phyloP scores from a whole-genome alignment of 139 green algal species.

The Chlorella sp. region DNA sequence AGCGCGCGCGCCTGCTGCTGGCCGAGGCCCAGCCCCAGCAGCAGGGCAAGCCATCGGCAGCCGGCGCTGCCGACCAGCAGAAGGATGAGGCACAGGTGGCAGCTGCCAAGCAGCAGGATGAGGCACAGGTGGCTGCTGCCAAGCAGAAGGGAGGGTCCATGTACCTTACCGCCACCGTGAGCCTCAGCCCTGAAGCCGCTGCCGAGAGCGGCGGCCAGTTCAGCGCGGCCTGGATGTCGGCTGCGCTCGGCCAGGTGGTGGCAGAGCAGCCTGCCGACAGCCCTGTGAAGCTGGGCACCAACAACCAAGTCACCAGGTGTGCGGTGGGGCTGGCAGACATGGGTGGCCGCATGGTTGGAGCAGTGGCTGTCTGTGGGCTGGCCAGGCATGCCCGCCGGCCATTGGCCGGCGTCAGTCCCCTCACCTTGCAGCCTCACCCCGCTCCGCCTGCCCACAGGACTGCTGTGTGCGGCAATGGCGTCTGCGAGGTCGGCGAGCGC shows the following conservation, averaged over 20 bases:
- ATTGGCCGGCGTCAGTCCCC: not conserved
- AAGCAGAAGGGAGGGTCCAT: not conserved
- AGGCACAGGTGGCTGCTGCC: not conserved
- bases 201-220: not conserved
- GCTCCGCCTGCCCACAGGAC: not conserved
- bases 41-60: not conserved
- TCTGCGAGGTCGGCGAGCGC: slow-evolving; percentile 64
- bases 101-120: not conserved
- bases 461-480: slow-evolving; percentile 57
- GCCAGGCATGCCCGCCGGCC: not conserved
- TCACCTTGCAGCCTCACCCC: not conserved
- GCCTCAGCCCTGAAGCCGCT: not conserved
- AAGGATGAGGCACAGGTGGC: not conserved
- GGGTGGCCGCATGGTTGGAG: too few relatives aligned
- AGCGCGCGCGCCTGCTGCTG: not conserved
- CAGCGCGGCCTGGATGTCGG: slow-evolving; percentile 5
- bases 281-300: not conserved
- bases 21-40: not conserved
- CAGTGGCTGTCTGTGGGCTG: too few relatives aligned
- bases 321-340: not conserved
- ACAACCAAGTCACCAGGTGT: not conserved
- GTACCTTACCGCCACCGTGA: slow-evolving; percentile 4
- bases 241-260: not conserved
- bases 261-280: not conserved
- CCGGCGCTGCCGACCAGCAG: not conserved